These are phyloP conservation scores for Chrysopogon serrulatus DNA, from an alignment of 176 grass and related monocot genomes.

Conservation along the genomic window DNA sequence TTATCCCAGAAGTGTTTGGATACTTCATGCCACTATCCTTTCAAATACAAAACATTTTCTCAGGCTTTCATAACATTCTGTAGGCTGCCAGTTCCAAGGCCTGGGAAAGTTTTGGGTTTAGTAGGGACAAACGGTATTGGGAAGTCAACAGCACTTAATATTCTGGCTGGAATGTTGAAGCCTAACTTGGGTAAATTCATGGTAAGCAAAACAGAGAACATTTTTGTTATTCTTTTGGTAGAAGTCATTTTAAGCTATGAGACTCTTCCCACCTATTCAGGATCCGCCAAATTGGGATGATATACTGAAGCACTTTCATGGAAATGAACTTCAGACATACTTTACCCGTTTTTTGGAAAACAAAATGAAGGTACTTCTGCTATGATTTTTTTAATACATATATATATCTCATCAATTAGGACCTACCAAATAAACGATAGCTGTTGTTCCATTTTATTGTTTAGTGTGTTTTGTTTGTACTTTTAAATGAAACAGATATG, in stretches of 20 bases:
- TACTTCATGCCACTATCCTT: not conserved
- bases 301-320: conserved; percentile 74
- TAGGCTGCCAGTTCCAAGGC: conserved; percentile 76
- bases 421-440: not conserved
- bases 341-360: conserved; percentile 68
- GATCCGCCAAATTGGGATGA: conserved; percentile 76
- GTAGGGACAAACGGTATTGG: conserved; percentile 86
- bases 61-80: conserved; percentile 1
- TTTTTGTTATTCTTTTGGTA: not conserved
- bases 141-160: conserved; percentile 78
- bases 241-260: not conserved
- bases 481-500: not conserved
- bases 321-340: conserved; percentile 81
- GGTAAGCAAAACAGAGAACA: conserved; percentile 36
- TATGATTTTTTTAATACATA: not conserved
- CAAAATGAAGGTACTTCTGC: conserved; percentile 60
- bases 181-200: conserved; percentile 81
- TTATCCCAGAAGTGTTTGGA: not conserved
- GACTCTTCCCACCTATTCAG: conserved; percentile 38
- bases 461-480: not conserved
- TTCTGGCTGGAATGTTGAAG: conserved; percentile 69
- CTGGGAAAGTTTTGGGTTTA: conserved; percentile 78
- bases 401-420: not conserved
- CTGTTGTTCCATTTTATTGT: not conserved
- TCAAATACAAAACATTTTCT: not conserved